These are phyloP conservation scores for Scedosporium apiospermum DNA, from an alignment of 2,329 filamentous ascomycete species.

Conservation along the genomic window DNA sequence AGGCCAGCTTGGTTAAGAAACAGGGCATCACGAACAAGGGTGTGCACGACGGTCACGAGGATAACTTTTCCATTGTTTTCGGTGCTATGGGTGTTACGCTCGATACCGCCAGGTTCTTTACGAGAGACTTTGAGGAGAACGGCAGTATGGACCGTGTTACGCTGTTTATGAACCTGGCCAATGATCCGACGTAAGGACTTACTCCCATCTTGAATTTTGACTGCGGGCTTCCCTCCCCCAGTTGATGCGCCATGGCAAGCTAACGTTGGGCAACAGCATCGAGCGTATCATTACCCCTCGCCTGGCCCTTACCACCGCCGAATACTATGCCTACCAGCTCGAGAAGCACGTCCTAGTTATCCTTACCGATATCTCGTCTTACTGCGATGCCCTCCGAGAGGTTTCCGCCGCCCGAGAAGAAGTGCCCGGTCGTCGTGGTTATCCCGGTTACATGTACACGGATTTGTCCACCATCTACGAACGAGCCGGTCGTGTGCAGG, in stretches of 20 bases:
- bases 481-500: conserved; percentile 92
- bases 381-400: conserved; percentile 98
- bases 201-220: too few species aligned
- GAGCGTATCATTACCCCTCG: conserved; percentile 99
- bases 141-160: conserved; percentile 96
- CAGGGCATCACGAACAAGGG: conserved; percentile 80
- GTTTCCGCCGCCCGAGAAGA: conserved; percentile 97
- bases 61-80: conserved; percentile 99
- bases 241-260: not conserved
- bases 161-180: conserved; percentile 97
- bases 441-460: conserved; percentile 99
- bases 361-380: conserved; percentile 92
- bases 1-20: conserved; percentile 80
- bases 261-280: conserved; percentile 48
- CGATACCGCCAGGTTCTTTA: conserved; percentile 98
- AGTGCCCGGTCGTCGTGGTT: conserved; percentile 97
- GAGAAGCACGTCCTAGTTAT: conserved; percentile 99
- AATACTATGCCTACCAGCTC: conserved; percentile 99
- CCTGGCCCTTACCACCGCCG: conserved; percentile 93
- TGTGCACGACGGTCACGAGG: conserved; percentile 91
- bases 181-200: conserved; percentile 72
- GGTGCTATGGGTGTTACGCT: conserved; percentile 99
- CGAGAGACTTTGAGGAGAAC: conserved; percentile 97
- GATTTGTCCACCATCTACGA: conserved; percentile 99
- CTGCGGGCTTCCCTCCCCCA: not conserved